These are phyloP conservation scores for Lactarius akahatsu DNA, from an alignment of 768 basidiomycete genomes.

Conservation along the genomic window DNA sequence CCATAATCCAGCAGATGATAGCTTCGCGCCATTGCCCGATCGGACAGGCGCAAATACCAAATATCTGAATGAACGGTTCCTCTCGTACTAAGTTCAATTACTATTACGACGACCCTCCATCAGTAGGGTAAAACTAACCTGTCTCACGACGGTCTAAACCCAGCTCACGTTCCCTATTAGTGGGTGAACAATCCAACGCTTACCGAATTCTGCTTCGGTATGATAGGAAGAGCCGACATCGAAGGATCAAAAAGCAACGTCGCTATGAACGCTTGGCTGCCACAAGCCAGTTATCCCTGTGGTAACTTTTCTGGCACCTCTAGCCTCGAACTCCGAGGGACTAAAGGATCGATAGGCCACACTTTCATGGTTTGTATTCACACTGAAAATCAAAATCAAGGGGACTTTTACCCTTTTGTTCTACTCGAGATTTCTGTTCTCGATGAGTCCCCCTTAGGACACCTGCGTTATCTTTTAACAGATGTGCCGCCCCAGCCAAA, in stretches of 20 bases:
- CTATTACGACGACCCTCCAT: too few species aligned
- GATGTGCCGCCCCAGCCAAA: too few species aligned
- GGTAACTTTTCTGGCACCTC: constrained; percentile 81
- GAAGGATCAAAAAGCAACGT: constrained; percentile 82
- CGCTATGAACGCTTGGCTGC: constrained; percentile 83
- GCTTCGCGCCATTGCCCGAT: too few species aligned
- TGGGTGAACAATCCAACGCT: too few species aligned
- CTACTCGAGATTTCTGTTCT: constrained; percentile 80
- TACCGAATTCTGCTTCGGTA: constrained; percentile 78
- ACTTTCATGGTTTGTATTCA: constrained; percentile 81
- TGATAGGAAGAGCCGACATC: constrained; percentile 82
- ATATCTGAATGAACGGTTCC: too few species aligned
- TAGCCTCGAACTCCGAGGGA: constrained; percentile 76
- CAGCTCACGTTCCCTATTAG: too few species aligned
- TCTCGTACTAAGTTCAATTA: too few species aligned
- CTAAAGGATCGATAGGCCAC: constrained; percentile 83
- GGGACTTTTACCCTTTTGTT: constrained; percentile 79
- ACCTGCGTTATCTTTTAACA: too few species aligned
- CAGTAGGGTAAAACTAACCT: too few species aligned
- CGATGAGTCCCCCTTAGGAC: constrained; percentile 74
- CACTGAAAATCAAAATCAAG: constrained; percentile 82
- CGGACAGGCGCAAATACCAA: too few species aligned
- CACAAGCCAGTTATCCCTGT: constrained; percentile 81
- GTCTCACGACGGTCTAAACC: too few species aligned
- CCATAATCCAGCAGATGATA: too few species aligned